Evolutionary conservation across 495 filamentous ascomycete genomes (phyloP).

Genomic region (Lasiosphaeria hispida): DNA sequence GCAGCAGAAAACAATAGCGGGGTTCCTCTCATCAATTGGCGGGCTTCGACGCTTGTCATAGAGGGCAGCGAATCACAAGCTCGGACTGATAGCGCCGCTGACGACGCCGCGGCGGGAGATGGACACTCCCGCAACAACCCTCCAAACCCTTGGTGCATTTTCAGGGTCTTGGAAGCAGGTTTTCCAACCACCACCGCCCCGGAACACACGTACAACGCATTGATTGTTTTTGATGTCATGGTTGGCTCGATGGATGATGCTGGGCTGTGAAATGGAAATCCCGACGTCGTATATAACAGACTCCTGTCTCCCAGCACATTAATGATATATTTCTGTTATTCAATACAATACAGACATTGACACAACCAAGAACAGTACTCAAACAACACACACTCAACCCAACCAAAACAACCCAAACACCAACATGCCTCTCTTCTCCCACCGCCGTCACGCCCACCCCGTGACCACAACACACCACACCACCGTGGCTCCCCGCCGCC

Average conservation of each 20-base stretch:
- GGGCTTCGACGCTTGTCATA: background rate
- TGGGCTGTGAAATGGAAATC: background rate
- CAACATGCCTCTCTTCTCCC: slow-evolving; percentile 9
- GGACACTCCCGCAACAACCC: too few species aligned
- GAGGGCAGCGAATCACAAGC: background rate
- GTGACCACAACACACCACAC: slow-evolving; percentile 10
- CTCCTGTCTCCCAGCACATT: background rate
- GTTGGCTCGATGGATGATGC: background rate
- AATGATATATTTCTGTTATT: background rate
- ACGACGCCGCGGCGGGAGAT: slow-evolving; percentile 1
- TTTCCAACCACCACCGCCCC: background rate
- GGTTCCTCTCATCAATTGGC: background rate
- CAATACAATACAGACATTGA: background rate
- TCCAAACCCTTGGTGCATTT: slow-evolving; percentile 8
- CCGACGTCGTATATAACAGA: background rate
- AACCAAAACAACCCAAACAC: slow-evolving; percentile 5
- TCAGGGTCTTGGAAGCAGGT: slow-evolving; percentile 10
- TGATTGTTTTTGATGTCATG: slow-evolving; percentile 11
- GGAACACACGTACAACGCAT: background rate
- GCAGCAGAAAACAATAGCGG: background rate
- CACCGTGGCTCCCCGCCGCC: slow-evolving; percentile 17
- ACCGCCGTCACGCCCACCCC: slow-evolving; percentile 12
- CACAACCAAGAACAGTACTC: background rate
- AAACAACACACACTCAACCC: background rate
- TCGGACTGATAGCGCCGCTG: background rate